These are phyloP conservation scores for Backusella mclennaniae DNA, from an alignment of 192 early-diverging fungal species.

Conservation along the genomic window DNA sequence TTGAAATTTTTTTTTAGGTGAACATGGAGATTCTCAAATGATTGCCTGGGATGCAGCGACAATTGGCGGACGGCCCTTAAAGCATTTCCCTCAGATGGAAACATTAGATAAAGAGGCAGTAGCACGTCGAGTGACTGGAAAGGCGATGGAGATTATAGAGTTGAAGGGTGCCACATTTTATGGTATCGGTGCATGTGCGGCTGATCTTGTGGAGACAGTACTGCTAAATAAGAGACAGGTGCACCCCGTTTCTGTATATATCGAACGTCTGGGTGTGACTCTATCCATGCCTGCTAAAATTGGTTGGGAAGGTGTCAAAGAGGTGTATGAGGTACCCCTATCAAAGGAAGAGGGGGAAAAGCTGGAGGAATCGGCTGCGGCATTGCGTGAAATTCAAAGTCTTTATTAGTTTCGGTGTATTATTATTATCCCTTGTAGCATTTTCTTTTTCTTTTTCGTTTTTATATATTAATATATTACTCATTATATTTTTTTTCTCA, in stretches of 20 bases:
- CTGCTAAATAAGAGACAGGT: conserved; percentile 69
- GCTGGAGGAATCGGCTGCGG: conserved; percentile 50
- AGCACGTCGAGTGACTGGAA: conserved; percentile 60
- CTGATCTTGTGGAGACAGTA: conserved; percentile 64
- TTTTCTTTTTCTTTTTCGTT: neutral
- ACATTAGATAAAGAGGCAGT: conserved; percentile 52
- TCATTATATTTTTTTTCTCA: neutral
- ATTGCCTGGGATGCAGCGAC: conserved; percentile 75
- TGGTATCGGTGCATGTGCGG: conserved; percentile 81
- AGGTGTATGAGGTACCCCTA: conserved; percentile 68
- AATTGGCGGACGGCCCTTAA: conserved; percentile 67
- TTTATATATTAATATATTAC: neutral
- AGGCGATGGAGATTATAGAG: conserved; percentile 83
- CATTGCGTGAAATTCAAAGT: conserved; percentile 46
- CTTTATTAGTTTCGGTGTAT: neutral
- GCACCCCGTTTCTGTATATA: conserved; percentile 68
- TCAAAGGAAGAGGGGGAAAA: conserved; percentile 56
- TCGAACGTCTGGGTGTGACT: conserved; percentile 59
- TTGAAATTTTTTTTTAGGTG: conserved; percentile 41
- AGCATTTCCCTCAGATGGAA: conserved; percentile 62
- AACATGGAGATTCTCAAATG: conserved; percentile 88
- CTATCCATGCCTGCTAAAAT: conserved; percentile 79
- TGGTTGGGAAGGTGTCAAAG: conserved; percentile 68
- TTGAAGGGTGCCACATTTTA: conserved; percentile 85
- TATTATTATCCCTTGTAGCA: neutral